A percentile compares a stretch with the other conserved stretches of the same genome.
Evolutionary conservation across 2,329 filamentous ascomycete species (phyloP).

Genomic region (Trichoderma guizhouense): DNA sequence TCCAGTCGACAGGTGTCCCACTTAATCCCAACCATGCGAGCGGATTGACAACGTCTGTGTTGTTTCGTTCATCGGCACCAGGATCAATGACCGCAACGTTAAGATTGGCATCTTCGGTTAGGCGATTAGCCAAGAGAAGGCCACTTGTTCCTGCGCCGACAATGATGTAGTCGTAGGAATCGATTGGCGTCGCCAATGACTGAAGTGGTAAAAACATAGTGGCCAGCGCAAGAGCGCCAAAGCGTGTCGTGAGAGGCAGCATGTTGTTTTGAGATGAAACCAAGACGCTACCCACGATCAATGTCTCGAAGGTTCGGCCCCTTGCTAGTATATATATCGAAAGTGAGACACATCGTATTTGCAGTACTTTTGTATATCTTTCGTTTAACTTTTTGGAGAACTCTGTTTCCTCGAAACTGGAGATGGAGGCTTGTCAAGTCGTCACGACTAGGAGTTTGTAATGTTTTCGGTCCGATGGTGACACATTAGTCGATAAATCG

Average conservation of each 20-base stretch:
- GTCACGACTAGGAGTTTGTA: background rate
- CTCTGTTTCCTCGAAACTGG: background rate
- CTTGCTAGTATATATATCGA: background rate
- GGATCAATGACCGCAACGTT: slow-evolving; percentile 28
- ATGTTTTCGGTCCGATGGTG: slow-evolving; percentile 7
- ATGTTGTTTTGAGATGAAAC: background rate
- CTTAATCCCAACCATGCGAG: slow-evolving; percentile 27
- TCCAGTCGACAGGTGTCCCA: slow-evolving; percentile 34
- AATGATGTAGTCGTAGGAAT: slow-evolving; percentile 26
- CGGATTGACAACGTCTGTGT: slow-evolving; percentile 21
- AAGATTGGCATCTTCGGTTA: slow-evolving; percentile 24
- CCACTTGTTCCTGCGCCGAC: slow-evolving; percentile 30
- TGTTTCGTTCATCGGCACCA: slow-evolving; percentile 20
- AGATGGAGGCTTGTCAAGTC: background rate
- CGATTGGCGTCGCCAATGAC: background rate
- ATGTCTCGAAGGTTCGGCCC: too few relatives aligned
- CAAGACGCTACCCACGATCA: background rate
- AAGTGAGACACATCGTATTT: background rate
- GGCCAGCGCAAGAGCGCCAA: background rate
- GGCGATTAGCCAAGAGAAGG: slow-evolving; percentile 27
- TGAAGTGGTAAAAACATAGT: background rate
- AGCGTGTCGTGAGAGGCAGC: background rate
- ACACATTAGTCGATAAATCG: background rate
- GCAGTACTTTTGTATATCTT: background rate
- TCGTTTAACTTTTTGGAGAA: background rate